Percentiles rank a stretch among this genome's conserved stretches.
Conservation (phyloP, 306 rosid species). For the Prunus fruticosa region DNA sequence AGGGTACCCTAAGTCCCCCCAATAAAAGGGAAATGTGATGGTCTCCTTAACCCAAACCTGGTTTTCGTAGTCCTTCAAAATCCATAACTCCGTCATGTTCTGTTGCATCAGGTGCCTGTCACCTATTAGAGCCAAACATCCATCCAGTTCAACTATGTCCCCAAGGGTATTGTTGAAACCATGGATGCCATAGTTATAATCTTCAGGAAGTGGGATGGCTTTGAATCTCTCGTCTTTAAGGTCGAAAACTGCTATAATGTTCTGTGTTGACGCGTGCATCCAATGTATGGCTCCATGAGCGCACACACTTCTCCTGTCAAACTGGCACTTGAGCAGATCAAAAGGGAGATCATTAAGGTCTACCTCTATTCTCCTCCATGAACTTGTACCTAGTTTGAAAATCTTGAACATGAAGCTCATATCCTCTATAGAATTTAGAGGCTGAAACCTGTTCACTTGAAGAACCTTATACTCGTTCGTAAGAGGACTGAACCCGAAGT, state of each 20-base stretch:
- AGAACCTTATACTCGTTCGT: neutral
- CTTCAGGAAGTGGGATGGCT: neutral
- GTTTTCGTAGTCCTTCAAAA: slow-evolving; percentile 3
- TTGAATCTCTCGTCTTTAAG: neutral
- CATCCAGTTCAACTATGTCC: neutral
- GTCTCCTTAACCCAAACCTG: neutral
- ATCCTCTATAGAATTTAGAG: neutral
- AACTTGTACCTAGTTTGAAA: neutral
- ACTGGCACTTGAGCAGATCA: neutral
- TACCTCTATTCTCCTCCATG: neutral
- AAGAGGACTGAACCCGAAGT: neutral
- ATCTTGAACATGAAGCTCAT: neutral
- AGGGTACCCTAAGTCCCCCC: neutral
- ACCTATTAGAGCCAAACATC: neutral
- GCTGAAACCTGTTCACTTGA: neutral
- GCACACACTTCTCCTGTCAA: neutral
- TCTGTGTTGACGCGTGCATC: neutral
- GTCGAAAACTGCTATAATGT: neutral
- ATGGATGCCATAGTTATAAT: neutral
- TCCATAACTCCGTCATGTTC: neutral
- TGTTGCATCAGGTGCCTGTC: neutral
- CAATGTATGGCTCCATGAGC: slow-evolving; percentile 5
- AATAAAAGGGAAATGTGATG: neutral
- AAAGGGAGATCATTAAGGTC: neutral
- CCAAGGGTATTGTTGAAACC: neutral